Evolutionary conservation across 495 filamentous ascomycete genomes (phyloP).

Genomic region (Evansstolkia leycettana): DNA sequence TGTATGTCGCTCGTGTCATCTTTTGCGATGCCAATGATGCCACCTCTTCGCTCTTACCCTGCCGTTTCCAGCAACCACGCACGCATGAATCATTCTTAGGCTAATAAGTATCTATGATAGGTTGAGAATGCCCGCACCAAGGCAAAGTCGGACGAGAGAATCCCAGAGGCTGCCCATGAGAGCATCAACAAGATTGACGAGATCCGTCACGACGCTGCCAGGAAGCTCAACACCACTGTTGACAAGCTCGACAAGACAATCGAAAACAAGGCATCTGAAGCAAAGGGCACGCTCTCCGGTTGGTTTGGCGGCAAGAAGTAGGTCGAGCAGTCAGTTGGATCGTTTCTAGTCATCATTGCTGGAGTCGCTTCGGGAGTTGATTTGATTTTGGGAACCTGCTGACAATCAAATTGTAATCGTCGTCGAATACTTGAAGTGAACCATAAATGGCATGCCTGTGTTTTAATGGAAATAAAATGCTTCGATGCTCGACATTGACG

Average conservation of each 20-base stretch:
- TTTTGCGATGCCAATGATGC: background rate
- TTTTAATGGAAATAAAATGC: background rate
- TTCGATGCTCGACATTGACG: too few species aligned
- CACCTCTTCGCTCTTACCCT: slow-evolving; percentile 1
- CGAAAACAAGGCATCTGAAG: slow-evolving; percentile 61
- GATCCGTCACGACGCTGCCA: slow-evolving; percentile 29
- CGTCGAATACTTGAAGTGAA: too few species aligned
- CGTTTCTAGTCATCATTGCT: background rate
- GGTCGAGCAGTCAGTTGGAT: too few species aligned
- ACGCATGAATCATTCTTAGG: background rate
- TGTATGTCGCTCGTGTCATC: slow-evolving; percentile 25
- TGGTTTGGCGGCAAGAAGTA: slow-evolving; percentile 70
- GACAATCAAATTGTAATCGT: too few species aligned
- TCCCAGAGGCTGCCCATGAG: slow-evolving; percentile 44
- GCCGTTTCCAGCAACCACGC: too few species aligned
- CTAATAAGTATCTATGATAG: slow-evolving; percentile 38
- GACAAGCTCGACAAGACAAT: slow-evolving; percentile 57
- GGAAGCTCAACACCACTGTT: slow-evolving; percentile 21
- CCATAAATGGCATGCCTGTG: background rate
- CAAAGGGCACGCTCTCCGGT: slow-evolving; percentile 62
- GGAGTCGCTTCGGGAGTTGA: background rate
- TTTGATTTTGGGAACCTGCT: background rate
- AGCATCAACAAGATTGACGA: slow-evolving; percentile 61
- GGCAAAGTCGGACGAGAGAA: slow-evolving; percentile 43
- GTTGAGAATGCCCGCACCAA: slow-evolving; percentile 47